Conservation (phyloP, 2,329 filamentous ascomycete species). For the Cladorrhinum sp. region DNA sequence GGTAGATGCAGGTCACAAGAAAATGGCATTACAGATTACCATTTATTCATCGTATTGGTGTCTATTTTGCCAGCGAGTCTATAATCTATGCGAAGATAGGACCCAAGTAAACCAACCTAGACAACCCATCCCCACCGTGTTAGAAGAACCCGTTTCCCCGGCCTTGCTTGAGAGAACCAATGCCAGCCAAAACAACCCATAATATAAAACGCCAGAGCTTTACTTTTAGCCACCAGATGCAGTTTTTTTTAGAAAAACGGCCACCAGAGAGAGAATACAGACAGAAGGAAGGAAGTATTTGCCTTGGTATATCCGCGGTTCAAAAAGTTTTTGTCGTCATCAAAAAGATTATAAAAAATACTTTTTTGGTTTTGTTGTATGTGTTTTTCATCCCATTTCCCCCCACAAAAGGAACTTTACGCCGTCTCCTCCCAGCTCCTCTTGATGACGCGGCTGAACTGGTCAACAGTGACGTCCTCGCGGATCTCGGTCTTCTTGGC, state of each 20-base stretch:
- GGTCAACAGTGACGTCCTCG: conserved; percentile 90
- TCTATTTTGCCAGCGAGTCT: conserved; percentile 21
- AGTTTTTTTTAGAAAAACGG: conserved; percentile 22
- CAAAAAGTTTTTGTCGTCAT: conserved; percentile 1
- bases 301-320: conserved; percentile 10
- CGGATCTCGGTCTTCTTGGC: conserved; percentile 92
- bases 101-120: conserved; percentile 17
- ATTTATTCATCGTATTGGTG: conserved; percentile 22
- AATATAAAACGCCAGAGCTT: conserved; percentile 29
- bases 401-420: conserved; percentile 36
- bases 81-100: conserved; percentile 21
- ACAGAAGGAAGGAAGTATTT: not conserved
- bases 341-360: conserved; percentile 12
- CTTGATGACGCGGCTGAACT: conserved; percentile 76
- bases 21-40: not conserved
- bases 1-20: conserved; percentile 29
- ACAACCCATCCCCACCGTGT: conserved; percentile 19
- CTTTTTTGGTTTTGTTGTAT: conserved; percentile 6
- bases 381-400: not conserved
- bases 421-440: conserved; percentile 82
- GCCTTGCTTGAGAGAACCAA: not conserved
- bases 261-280: conserved; percentile 10
- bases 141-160: conserved; percentile 10
- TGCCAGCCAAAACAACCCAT: conserved; percentile 23
- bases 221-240: conserved; percentile 29